Percentiles rank a stretch among this genome's conserved stretches.
Evolutionary conservation across 139 green algal species (phyloP).

Genomic region (Pleodorina starrii): DNA sequence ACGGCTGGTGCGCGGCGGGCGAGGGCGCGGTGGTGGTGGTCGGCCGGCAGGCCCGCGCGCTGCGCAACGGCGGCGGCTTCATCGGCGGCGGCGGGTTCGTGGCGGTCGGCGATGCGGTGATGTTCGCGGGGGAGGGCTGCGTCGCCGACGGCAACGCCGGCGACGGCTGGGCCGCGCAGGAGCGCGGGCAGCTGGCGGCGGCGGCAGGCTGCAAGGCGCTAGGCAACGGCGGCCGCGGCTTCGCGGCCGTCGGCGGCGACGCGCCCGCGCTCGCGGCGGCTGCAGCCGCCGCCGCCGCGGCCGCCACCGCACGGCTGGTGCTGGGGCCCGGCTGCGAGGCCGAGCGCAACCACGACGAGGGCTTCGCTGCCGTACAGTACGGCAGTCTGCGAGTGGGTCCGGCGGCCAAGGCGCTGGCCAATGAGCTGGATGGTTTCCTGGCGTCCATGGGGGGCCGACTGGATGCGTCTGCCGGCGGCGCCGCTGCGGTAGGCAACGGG

Average conservation of each 20-base stretch:
- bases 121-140: not conserved
- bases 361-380: not conserved
- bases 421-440: not conserved
- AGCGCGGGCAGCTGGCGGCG: not conserved
- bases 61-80: not conserved
- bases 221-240: not conserved
- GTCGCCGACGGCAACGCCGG: not conserved
- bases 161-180: not conserved
- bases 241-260: not conserved
- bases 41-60: not conserved
- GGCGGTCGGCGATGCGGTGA: not conserved
- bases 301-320: not conserved
- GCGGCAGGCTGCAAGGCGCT: not conserved
- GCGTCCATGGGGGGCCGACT: not conserved
- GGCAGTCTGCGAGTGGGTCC: not conserved
- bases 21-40: not conserved
- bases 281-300: not conserved
- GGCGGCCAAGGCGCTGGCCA: not conserved
- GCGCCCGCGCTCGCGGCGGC: too few species aligned
- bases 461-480: not conserved
- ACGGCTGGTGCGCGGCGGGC: not conserved
- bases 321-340: not conserved
- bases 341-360: not conserved
- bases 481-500: not conserved
- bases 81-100: not conserved